A percentile compares a stretch with the other conserved stretches of the same genome.
Conservation (phyloP, 495 filamentous ascomycete genomes). For the Daldinia vernicosa region DNA sequence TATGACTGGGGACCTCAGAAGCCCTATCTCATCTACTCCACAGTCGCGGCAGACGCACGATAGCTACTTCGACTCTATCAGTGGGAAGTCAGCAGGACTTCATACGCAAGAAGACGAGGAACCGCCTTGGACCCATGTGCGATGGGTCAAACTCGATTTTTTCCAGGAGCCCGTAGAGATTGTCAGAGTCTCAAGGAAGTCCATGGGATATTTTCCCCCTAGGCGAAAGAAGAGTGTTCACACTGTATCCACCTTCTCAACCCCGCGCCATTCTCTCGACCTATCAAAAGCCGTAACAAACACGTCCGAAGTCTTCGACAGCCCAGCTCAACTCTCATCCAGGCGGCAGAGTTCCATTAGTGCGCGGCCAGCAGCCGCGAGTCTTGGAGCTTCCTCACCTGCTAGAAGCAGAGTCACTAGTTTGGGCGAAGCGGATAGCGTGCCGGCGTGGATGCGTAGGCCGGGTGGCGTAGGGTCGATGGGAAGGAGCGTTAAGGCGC, state of each 20-base stretch:
- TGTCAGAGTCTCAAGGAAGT: slow-evolving; percentile 79
- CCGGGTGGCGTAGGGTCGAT: slow-evolving; percentile 89
- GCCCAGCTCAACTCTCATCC: slow-evolving; percentile 50
- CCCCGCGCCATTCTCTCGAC: slow-evolving; percentile 71
- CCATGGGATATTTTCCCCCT: slow-evolving; percentile 91
- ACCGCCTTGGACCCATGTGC: slow-evolving; percentile 80
- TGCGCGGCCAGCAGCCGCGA: slow-evolving; percentile 39
- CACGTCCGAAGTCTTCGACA: slow-evolving; percentile 49
- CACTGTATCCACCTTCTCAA: slow-evolving; percentile 64
- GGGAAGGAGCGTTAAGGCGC: slow-evolving; percentile 69
- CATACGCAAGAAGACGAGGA: slow-evolving; percentile 49
- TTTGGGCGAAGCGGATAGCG: slow-evolving; percentile 41
- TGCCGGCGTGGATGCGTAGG: slow-evolving; percentile 69
- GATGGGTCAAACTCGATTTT: slow-evolving; percentile 83
- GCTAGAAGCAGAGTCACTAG: slow-evolving; percentile 47
- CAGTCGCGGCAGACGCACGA: slow-evolving; percentile 36
- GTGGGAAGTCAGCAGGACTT: slow-evolving; percentile 44
- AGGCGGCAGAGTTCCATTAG: slow-evolving; percentile 52
- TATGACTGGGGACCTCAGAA: slow-evolving; percentile 32
- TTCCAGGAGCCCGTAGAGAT: slow-evolving; percentile 79
- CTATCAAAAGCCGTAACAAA: slow-evolving; percentile 54
- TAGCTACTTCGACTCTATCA: slow-evolving; percentile 51
- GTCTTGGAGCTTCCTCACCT: slow-evolving; percentile 39
- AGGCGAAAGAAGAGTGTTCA: slow-evolving; percentile 78
- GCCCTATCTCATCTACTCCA: slow-evolving; percentile 14